Evolutionary conservation across 257 asterid species (phyloP), one percentile per base, ranked within the genome.

Genomic region (Forsythia suspensa): DNA sequence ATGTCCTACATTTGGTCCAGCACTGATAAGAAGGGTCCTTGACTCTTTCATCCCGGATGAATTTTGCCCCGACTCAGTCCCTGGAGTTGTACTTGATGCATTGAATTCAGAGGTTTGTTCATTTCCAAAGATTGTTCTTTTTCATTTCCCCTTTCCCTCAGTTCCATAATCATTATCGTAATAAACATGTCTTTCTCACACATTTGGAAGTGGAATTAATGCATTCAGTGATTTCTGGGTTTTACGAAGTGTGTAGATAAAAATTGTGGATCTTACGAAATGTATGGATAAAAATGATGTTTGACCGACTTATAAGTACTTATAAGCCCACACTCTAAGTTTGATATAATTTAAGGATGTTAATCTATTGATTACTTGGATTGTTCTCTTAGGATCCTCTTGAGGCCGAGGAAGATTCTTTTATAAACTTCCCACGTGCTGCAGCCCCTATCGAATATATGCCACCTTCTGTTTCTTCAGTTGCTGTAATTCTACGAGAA

Each of bases 61-160:
- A 86, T 92, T 92, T 77, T 92, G 96, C 87, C 91, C 93, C 21
- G 97, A 92, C 37, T 87, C 89, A 39, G 83, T 91, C 73, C 96
- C 94, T 65, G 87, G 83, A 77, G 90, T 83, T 70, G 94, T 90
- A 41, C 88, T 93, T 52, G 91, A 87, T 76, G 93, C 96, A 74
- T 88, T 93, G 65, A 85, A 87, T 73, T 89, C 92, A 11, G 93
- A 88, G 93, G 98, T 90, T 63, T 10, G 86, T 43, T 42, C 81
- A 41, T 78, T 71, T 77, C n/a, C 69, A 57, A 9, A 9, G 70
- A 66, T 16, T 29, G 75, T 34, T 66, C 21, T 74, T 39, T 39
- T 36, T 29, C 34, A 29, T 29, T 29, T 16, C 6, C 5, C 66
- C 24, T 20, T n/a, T 20, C 1, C 41, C 61, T 48, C 20, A 24